Conservation (phyloP, 306 rosid genomes). For the Sechiopsis laciniata region DNA sequence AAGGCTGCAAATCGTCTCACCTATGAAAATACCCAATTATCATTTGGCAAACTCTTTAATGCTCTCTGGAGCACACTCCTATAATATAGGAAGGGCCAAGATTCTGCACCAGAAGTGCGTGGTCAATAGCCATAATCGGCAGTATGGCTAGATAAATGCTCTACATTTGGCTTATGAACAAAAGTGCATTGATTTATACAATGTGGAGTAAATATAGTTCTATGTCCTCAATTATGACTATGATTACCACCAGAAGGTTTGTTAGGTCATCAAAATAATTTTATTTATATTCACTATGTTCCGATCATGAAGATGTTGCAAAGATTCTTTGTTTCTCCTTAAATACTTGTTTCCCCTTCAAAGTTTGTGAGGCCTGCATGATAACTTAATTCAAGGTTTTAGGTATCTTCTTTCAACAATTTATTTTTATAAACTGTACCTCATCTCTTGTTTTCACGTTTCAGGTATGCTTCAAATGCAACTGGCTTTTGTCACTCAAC, state of each 20-base stretch:
- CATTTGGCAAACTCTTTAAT: not conserved
- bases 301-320: conserved; percentile 1
- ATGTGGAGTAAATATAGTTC: not conserved
- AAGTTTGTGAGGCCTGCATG: conserved; percentile 4
- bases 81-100: not conserved
- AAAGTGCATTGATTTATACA: not conserved
- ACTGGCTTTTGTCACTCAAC: conserved; percentile 67
- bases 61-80: not conserved
- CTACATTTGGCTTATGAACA: not conserved
- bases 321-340: not conserved
- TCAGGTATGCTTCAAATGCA: conserved; percentile 60
- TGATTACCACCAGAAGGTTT: not conserved
- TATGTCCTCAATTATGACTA: not conserved
- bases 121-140: not conserved
- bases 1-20: not conserved
- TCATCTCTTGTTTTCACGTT: conserved; percentile 24
- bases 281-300: not conserved
- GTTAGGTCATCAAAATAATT: not conserved
- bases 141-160: not conserved
- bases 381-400: conserved; percentile 3
- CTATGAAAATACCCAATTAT: not conserved
- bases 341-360: not conserved
- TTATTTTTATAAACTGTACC: conserved; percentile 26
- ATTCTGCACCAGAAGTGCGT: not conserved
- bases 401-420: conserved; percentile 11